A percentile compares a stretch with the other conserved stretches of the same genome.
These are phyloP conservation scores for Boletus insuetus DNA, from an alignment of 768 basidiomycete species.

Conservation along the genomic window DNA sequence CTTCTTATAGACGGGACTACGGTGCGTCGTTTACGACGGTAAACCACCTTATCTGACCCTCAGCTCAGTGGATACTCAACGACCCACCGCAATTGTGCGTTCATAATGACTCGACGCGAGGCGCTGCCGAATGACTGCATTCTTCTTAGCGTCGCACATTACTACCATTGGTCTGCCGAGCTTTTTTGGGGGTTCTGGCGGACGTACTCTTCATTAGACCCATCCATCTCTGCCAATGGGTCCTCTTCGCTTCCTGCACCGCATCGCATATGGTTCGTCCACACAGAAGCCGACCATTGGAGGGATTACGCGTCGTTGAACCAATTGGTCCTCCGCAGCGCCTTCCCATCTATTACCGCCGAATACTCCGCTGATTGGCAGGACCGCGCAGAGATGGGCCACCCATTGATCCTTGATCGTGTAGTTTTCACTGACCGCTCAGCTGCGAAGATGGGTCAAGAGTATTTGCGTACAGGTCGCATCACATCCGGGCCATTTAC, in stretches of 20 bases:
- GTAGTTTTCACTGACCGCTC: conserved; percentile 85
- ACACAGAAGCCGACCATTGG: conserved; percentile 76
- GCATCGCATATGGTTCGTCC: conserved; percentile 73
- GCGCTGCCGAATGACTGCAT: not conserved
- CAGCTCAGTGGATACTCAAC: conserved; percentile 67
- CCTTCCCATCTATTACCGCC: conserved; percentile 77
- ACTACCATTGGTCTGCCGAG: conserved; percentile 93
- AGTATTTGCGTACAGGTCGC: conserved; percentile 69
- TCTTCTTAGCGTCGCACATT: conserved; percentile 71
- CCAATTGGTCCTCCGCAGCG: conserved; percentile 74
- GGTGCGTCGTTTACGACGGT: conserved; percentile 36
- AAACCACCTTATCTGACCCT: conserved; percentile 3
- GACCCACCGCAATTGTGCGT: conserved; percentile 84
- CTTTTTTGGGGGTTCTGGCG: conserved; percentile 92
- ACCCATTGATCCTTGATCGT: conserved; percentile 80
- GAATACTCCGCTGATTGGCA: conserved; percentile 84
- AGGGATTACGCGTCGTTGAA: conserved; percentile 92
- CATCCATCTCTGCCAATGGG: conserved; percentile 60
- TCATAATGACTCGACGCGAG: too few relatives aligned
- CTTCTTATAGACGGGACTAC: conserved; percentile 75
- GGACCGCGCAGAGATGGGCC: conserved; percentile 69
- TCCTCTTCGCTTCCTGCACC: conserved; percentile 71
- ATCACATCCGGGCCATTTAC: conserved; percentile 73
- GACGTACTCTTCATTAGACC: conserved; percentile 81
- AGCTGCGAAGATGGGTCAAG: conserved; percentile 71